These are phyloP conservation scores for Fusarium tanahbumbuense DNA, from an alignment of 2,329 filamentous ascomycete genomes.

Conservation along the genomic window DNA sequence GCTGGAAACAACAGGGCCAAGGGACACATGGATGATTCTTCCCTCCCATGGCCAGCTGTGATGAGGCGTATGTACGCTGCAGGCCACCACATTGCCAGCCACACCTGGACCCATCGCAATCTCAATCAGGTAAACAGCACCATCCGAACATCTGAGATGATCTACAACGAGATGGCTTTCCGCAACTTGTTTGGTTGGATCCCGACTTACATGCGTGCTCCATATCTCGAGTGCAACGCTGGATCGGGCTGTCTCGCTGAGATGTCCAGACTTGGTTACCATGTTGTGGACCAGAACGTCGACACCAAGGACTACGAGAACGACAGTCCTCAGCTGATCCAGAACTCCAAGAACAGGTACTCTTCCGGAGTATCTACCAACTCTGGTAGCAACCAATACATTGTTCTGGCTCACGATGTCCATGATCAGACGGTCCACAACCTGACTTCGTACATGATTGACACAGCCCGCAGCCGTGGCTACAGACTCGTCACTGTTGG, in stretches of 20 bases:
- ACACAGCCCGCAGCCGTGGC: constrained; percentile 55
- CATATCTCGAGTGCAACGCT: constrained; percentile 57
- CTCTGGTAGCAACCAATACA: constrained; percentile 52
- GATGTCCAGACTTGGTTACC: constrained; percentile 61
- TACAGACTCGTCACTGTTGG: constrained; percentile 65
- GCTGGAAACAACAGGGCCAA: constrained; percentile 57
- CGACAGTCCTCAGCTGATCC: constrained; percentile 61
- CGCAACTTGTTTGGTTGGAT: constrained; percentile 56
- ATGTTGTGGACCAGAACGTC: constrained; percentile 67
- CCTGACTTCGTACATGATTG: constrained; percentile 58
- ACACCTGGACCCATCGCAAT: constrained; percentile 61
- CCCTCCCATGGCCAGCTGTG: constrained; percentile 51
- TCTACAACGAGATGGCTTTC: constrained; percentile 59
- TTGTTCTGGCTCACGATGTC: constrained; percentile 66
- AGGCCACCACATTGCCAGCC: constrained; percentile 61
- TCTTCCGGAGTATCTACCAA: constrained; percentile 51
- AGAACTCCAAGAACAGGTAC: constrained; percentile 56
- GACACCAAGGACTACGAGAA: constrained; percentile 72
- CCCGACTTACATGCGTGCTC: constrained; percentile 59
- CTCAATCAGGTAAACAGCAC: constrained; percentile 52
- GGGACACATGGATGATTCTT: constrained; percentile 54
- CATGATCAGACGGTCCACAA: constrained; percentile 60
- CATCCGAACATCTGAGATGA: constrained; percentile 54
- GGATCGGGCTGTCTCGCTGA: constrained; percentile 54
- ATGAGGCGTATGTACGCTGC: constrained; percentile 55